phyloP scores from a whole-genome alignment of 495 filamentous ascomycete species.

The Aspergillus diversus region DNA sequence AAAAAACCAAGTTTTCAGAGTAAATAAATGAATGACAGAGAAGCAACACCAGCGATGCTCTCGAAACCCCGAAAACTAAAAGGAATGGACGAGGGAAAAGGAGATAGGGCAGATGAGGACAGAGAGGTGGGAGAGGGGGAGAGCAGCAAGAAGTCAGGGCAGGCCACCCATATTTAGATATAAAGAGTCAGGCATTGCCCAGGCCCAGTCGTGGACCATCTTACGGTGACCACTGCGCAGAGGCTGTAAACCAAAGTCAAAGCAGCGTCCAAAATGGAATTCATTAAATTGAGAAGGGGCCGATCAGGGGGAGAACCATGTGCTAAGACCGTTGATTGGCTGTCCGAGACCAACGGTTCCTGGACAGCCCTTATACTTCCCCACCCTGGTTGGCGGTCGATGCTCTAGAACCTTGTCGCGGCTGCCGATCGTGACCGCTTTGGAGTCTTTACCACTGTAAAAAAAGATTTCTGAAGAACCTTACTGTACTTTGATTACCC shows the following conservation, averaged over 20 bases:
- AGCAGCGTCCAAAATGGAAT: constrained; percentile 10
- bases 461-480: no score
- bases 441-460: no score
- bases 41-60: constrained; percentile 30
- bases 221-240: no score
- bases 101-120: constrained; percentile 24
- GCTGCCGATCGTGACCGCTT: not conserved
- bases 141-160: constrained; percentile 9
- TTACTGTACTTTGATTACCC: not conserved
- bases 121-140: constrained; percentile 25
- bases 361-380: constrained; percentile 8
- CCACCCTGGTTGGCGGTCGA: constrained; percentile 20
- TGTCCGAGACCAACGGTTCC: constrained; percentile 16
- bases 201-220: no score
- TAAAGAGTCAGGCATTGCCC: no score
- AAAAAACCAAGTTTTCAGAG: constrained; percentile 23
- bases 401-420: constrained; percentile 4
- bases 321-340: constrained; percentile 7
- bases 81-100: constrained; percentile 29
- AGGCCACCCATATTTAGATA: constrained; percentile 5
- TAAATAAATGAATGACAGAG: constrained; percentile 31
- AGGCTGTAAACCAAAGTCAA: no score
- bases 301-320: constrained; percentile 19
- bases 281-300: constrained; percentile 27
- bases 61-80: constrained; percentile 23